Base-by-base conservation (phyloP, 1,139 yeast genomes). In the Candida dubliniensis region DNA sequence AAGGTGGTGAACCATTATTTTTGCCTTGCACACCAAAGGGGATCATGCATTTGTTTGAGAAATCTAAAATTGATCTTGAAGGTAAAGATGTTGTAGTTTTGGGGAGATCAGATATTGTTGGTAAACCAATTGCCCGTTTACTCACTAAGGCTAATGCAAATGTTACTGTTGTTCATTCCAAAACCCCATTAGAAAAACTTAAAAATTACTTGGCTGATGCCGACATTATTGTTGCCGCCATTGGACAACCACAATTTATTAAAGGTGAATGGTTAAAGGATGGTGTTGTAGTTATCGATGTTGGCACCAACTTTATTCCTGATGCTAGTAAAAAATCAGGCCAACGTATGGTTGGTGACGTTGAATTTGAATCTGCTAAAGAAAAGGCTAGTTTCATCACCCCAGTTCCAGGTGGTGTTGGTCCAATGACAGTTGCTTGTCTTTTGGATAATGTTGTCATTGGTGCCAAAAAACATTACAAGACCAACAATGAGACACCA, bases 321-420 rank as follows among this genome's bases (percentile, higher is more conserved):
- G 98, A 91, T 60, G 59, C 80, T 29, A 64, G 87, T 43, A 86
- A 81, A 63, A 89, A 90, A 68, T 76, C 87, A 8, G 99, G 99
- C 40, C 80, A 81, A 59, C 81, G 86, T 61, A 77, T 91, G 67
- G 96, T 90, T 41, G 99, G 99, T 47, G 99, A 93, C 62, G 96
- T 91, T 49, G 96, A 91, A 52, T 90, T 79, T 57, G 84, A 75
- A 41, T 69, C 81, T 24, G 89, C 89, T 45, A 61, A 76, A 41
- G 71, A 78, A 45, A 80, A 77, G 49, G 96, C 95, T 27, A 75
- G 84, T 31, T 75, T 77, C 59, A 79, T 93, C 60, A 93, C 99
- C 23, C 99, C 99, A 26, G 99, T 93, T 47, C 99, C 99, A 41
- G 99, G 99, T 61, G 99, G 99, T 54, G 99, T 93, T 48, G 99